Evolutionary conservation across 208 protist genomes (phyloP).

Genomic region (Trichomonas gallinae): DNA sequence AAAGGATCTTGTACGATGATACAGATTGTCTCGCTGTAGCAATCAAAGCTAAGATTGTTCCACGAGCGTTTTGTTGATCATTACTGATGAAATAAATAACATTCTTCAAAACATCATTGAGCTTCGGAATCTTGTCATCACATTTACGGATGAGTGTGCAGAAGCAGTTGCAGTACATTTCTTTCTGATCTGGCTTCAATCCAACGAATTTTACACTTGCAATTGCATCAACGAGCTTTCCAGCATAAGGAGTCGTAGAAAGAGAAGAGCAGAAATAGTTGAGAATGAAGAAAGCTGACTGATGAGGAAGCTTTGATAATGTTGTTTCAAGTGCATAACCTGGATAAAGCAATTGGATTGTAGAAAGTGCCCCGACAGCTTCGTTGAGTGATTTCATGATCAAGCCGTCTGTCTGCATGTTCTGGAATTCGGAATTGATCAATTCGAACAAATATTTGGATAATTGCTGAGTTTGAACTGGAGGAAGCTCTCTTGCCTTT

Average conservation of each 20-base stretch:
- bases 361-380: not conserved
- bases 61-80: not conserved
- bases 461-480: not conserved
- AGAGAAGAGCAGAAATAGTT: not conserved
- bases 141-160: not conserved
- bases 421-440: not conserved
- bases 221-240: not conserved
- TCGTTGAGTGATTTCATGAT: not conserved
- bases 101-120: not conserved
- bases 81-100: not conserved
- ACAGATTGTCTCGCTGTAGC: not conserved
- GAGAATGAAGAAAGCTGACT: not conserved
- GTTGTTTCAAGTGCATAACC: not conserved
- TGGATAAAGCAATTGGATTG: not conserved
- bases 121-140: not conserved
- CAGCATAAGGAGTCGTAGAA: not conserved
- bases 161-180: not conserved
- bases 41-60: not conserved
- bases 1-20: not conserved
- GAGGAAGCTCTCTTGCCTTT: not conserved
- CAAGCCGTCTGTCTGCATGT: not conserved
- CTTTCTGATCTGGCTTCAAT: not conserved
- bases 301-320: not conserved
- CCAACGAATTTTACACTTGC: not conserved
- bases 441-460: not conserved